Conservation (phyloP, 345 rosid species). For the Orychophragmus violaceus region DNA sequence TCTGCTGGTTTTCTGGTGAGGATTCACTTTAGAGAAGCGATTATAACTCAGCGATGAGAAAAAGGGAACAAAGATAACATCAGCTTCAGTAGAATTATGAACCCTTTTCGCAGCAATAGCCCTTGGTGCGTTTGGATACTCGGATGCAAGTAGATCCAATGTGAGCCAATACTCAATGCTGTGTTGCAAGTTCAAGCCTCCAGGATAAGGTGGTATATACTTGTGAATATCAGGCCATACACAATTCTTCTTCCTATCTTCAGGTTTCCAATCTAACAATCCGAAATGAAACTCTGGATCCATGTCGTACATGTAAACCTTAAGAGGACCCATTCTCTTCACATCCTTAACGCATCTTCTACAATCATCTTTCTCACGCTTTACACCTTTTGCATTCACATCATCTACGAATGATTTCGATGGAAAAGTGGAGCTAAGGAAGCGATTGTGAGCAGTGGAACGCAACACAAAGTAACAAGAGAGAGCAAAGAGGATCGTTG, state of each 20-base stretch:
- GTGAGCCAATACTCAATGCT: conserved; percentile 98
- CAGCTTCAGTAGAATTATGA: conserved; percentile 75
- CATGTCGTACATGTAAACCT: conserved; percentile 90
- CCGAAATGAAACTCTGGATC: conserved; percentile 88
- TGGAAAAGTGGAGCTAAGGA: conserved; percentile 33
- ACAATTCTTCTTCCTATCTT: conserved; percentile 26
- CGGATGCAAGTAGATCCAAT: conserved; percentile 84
- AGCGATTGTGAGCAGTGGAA: conserved; percentile 42
- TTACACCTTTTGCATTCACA: conserved; percentile 6
- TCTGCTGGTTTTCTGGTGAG: conserved; percentile 56
- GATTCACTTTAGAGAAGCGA: conserved; percentile 58
- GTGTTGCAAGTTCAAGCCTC: conserved; percentile 91
- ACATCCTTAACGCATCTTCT: conserved; percentile 9
- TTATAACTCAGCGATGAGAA: conserved; percentile 88
- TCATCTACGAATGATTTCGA: conserved; percentile 25
- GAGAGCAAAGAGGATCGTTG: conserved; percentile 44
- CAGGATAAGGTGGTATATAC: conserved; percentile 63
- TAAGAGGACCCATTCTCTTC: conserved; percentile 33
- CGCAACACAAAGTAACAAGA: conserved; percentile 77
- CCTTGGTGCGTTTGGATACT: conserved; percentile 38
- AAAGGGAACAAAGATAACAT: conserved; percentile 78
- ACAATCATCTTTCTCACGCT: not conserved
- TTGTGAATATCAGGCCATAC: conserved; percentile 82
- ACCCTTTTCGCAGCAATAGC: conserved; percentile 57
- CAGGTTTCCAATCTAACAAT: conserved; percentile 68